Percentiles rank a stretch among this genome's conserved stretches.
Evolutionary conservation across 768 basidiomycete species (phyloP).

Genomic region (Hericium erinaceus): DNA sequence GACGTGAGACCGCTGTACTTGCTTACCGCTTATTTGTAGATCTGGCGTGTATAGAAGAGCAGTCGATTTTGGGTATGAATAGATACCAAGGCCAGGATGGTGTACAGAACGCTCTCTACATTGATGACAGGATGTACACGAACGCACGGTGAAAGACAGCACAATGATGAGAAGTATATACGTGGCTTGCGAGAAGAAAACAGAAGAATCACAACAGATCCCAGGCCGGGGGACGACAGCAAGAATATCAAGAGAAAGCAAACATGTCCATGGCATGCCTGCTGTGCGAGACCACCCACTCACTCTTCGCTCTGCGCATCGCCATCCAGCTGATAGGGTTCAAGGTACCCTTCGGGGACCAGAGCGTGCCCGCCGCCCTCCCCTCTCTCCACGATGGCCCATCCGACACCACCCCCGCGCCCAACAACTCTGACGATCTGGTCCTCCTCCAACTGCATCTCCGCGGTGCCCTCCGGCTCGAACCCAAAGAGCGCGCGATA

Average conservation of each 20-base stretch:
- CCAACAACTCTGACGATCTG: slow-evolving; percentile 68
- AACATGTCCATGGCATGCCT: not conserved
- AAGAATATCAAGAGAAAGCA: not conserved
- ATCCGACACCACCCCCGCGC: slow-evolving; percentile 69
- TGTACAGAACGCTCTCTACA: too few relatives aligned
- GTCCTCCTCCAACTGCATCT: slow-evolving; percentile 74
- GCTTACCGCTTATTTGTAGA: too few relatives aligned
- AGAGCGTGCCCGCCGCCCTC: slow-evolving; percentile 49
- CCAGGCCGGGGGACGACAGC: not conserved
- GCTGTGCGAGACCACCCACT: not conserved
- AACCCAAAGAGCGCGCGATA: slow-evolving; percentile 77
- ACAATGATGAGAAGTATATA: not conserved
- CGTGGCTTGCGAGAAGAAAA: not conserved
- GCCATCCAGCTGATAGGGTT: slow-evolving; percentile 35
- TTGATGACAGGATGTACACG: not conserved
- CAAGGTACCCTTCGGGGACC: slow-evolving; percentile 74
- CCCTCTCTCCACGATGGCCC: slow-evolving; percentile 59
- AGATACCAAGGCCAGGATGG: too few relatives aligned
- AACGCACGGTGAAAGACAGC: not conserved
- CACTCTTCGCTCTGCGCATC: not conserved
- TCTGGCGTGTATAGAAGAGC: too few relatives aligned
- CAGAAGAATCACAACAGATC: not conserved
- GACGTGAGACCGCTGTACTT: too few relatives aligned
- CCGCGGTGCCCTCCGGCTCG: slow-evolving; percentile 70
- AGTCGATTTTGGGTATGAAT: too few relatives aligned